A percentile compares a stretch with the other conserved stretches of the same genome.
These are phyloP conservation scores for Phyllosticta paracitricarpa DNA, from an alignment of 2,329 filamentous ascomycete genomes.

Conservation along the genomic window DNA sequence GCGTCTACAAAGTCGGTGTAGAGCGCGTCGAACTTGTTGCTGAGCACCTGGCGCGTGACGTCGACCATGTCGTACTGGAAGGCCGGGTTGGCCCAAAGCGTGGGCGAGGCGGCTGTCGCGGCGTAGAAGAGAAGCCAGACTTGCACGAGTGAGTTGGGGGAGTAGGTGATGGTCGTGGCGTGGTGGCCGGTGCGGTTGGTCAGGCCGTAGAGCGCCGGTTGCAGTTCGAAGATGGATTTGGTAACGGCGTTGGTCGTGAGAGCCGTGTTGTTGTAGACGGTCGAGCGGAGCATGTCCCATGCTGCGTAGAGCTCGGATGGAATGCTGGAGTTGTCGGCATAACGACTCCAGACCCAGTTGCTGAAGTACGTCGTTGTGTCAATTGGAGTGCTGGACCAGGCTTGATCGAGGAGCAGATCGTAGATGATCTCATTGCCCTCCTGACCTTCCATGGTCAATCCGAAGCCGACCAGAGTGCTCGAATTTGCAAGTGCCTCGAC, in stretches of 20 bases:
- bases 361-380: conserved; percentile 37
- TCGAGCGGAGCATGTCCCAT: conserved; percentile 37
- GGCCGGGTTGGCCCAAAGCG: conserved; percentile 32
- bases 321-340: conserved; percentile 17
- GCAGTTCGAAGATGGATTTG: conserved; percentile 38
- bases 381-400: conserved; percentile 37
- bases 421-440: conserved; percentile 47
- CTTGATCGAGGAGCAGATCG: conserved; percentile 41
- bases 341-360: conserved; percentile 37
- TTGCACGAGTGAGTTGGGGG: conserved; percentile 27
- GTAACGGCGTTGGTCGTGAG: conserved; percentile 30
- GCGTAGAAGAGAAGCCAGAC: conserved; percentile 33
- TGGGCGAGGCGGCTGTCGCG: conserved; percentile 22
- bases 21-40: conserved; percentile 35
- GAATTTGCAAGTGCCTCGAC: conserved; percentile 36
- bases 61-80: conserved; percentile 42
- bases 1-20: conserved; percentile 30
- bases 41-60: conserved; percentile 39
- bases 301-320: conserved; percentile 29
- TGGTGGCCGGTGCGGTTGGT: conserved; percentile 30
- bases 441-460: conserved; percentile 41
- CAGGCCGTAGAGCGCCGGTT: conserved; percentile 34
- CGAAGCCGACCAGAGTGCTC: conserved; percentile 37
- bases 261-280: conserved; percentile 42
- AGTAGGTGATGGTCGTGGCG: conserved; percentile 34